Conservation (phyloP, 2,329 filamentous ascomycete genomes). For the Phoma herbarum region DNA sequence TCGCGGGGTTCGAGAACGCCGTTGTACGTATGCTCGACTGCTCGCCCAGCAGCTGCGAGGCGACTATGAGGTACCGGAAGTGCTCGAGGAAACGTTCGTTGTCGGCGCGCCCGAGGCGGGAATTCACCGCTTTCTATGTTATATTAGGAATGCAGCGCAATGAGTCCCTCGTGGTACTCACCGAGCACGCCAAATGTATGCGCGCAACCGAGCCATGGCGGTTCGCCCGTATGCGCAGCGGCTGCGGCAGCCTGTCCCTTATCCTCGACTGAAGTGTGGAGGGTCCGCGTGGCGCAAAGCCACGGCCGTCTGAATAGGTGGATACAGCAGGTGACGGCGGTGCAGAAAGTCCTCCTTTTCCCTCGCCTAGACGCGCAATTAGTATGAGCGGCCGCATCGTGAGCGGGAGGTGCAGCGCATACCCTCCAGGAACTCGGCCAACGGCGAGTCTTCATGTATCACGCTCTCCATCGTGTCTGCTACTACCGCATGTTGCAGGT, state of each 20-base stretch:
- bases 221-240: conserved; percentile 51
- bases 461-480: conserved; percentile 77
- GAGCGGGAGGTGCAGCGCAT: conserved; percentile 20
- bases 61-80: conserved; percentile 92
- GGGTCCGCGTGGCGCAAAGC: conserved; percentile 61
- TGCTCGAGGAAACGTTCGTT: conserved; percentile 88
- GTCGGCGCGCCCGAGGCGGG: conserved; percentile 76
- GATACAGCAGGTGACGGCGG: conserved; percentile 35
- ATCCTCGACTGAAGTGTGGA: conserved; percentile 60
- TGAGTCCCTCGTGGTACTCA: conserved; percentile 26
- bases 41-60: conserved; percentile 85
- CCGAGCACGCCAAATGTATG: conserved; percentile 52
- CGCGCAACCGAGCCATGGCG: conserved; percentile 51
- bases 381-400: conserved; percentile 24
- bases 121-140: conserved; percentile 71
- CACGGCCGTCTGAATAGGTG: conserved; percentile 29
- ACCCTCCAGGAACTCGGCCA: conserved; percentile 93
- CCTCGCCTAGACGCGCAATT: conserved; percentile 44
- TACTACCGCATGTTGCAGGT: conserved; percentile 43
- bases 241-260: conserved; percentile 59
- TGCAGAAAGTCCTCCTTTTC: conserved; percentile 38
- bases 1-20: conserved; percentile 38
- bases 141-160: conserved; percentile 23
- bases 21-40: conserved; percentile 52
- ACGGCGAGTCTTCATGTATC: conserved; percentile 84